These are phyloP conservation scores for Kwoniella bestiolae DNA, from an alignment of 768 basidiomycete genomes.

Conservation along the genomic window DNA sequence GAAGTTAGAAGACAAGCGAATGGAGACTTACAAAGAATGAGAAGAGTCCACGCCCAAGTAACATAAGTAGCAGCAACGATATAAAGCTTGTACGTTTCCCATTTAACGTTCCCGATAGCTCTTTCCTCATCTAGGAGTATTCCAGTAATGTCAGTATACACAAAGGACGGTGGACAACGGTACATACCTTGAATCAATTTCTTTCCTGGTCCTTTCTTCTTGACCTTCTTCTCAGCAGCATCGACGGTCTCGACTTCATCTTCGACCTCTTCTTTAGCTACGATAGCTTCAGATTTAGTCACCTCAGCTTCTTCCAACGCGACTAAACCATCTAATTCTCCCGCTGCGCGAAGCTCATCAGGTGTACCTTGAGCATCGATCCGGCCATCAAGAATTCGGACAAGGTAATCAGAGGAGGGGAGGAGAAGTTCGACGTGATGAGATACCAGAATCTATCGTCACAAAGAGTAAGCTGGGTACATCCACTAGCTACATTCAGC, in stretches of 20 bases:
- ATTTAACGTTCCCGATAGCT: constrained; percentile 80
- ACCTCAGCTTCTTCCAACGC: constrained; percentile 60
- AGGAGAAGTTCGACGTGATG: constrained; percentile 84
- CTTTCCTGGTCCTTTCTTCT: constrained; percentile 46
- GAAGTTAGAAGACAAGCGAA: neutral
- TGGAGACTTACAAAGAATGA: constrained; percentile 67
- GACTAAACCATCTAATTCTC: constrained; percentile 67
- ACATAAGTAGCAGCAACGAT: constrained; percentile 55
- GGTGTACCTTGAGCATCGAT: constrained; percentile 75
- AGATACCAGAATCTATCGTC: constrained; percentile 64
- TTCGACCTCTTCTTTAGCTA: constrained; percentile 37
- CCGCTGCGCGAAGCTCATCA: constrained; percentile 67
- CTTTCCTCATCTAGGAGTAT: constrained; percentile 60
- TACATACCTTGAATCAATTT: constrained; percentile 44
- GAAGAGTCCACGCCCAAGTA: constrained; percentile 48
- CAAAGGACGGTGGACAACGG: neutral
- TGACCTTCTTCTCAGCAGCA: constrained; percentile 48
- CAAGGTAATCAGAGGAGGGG: constrained; percentile 71
- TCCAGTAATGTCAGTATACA: neutral
- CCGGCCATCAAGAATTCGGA: constrained; percentile 80
- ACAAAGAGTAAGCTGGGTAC: neutral
- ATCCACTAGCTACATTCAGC: neutral
- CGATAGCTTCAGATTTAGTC: constrained; percentile 49
- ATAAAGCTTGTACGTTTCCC: constrained; percentile 65
- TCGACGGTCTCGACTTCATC: constrained; percentile 46